Evolutionary conservation across 148 eudicot genomes (phyloP).

Genomic region (Nepenthes mirabilis): DNA sequence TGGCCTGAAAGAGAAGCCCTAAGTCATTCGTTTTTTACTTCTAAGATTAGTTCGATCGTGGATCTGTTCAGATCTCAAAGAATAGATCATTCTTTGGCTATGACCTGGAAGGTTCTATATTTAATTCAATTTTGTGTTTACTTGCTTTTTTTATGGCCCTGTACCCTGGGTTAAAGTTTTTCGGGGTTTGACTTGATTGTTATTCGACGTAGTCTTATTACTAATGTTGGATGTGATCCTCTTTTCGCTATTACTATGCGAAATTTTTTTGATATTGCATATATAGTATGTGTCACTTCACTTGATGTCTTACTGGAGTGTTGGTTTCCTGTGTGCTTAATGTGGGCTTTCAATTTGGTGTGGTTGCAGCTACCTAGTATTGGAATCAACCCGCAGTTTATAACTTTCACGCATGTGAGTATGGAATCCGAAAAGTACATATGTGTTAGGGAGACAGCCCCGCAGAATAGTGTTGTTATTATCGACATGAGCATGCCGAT

Average conservation of each 20-base stretch:
- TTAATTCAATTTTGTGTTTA: neutral
- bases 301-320: neutral
- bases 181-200: neutral
- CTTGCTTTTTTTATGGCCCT: neutral
- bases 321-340: neutral
- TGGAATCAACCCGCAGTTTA: conserved; percentile 89
- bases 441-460: conserved; percentile 90
- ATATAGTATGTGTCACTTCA: neutral
- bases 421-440: conserved; percentile 99
- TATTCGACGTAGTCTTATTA: neutral
- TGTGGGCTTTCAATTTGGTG: neutral
- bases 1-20: neutral
- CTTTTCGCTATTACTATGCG: too few relatives aligned
- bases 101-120: neutral
- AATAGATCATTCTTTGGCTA: neutral
- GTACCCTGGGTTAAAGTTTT: neutral
- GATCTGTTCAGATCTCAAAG: conserved; percentile 21
- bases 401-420: conserved; percentile 90
- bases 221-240: too few relatives aligned
- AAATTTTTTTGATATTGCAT: too few relatives aligned
- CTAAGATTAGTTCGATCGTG: conserved; percentile 1
- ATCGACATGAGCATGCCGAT: conserved; percentile 95
- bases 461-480: conserved; percentile 93
- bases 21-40: neutral
- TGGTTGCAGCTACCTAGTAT: conserved; percentile 68